phyloP scores from a whole-genome alignment of 495 filamentous ascomycete genomes.

The Penicillium nucicola region DNA sequence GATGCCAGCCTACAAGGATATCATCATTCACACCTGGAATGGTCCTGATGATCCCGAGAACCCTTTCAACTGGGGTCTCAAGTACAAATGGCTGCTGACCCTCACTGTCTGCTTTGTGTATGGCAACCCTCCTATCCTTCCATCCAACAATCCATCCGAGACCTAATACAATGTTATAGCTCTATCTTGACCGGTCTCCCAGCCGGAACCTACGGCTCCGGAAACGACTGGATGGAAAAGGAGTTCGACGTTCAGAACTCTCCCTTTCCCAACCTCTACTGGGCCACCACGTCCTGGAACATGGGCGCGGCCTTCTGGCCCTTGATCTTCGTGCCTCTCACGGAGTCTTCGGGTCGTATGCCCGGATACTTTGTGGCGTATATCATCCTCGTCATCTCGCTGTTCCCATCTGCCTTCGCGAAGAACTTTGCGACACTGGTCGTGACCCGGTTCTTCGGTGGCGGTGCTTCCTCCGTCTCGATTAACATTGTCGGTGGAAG shows the following conservation, averaged over 20 bases:
- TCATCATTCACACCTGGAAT: slow-evolving; percentile 34
- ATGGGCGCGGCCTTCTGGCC: slow-evolving; percentile 53
- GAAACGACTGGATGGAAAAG: slow-evolving; percentile 35
- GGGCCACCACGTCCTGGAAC: slow-evolving; percentile 50
- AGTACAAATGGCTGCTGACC: slow-evolving; percentile 39
- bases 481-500: slow-evolving; percentile 47
- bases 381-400: slow-evolving; percentile 41
- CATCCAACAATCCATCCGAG: background rate
- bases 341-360: slow-evolving; percentile 50
- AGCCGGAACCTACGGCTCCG: slow-evolving; percentile 39
- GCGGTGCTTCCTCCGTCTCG: slow-evolving; percentile 43
- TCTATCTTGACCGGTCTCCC: slow-evolving; percentile 43
- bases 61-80: slow-evolving; percentile 21
- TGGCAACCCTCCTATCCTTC: background rate
- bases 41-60: slow-evolving; percentile 32
- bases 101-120: slow-evolving; percentile 42
- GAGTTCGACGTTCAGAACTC: slow-evolving; percentile 40
- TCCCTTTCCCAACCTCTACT: slow-evolving; percentile 43
- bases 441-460: slow-evolving; percentile 48
- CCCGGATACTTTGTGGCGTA: slow-evolving; percentile 49
- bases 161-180: slow-evolving; percentile 6
- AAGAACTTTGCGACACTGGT: slow-evolving; percentile 52
- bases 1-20: slow-evolving; percentile 8
- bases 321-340: slow-evolving; percentile 49
- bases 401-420: slow-evolving; percentile 50